phyloP scores from a whole-genome alignment of 345 rosid genomes.

The Moricandia moricandioides region DNA sequence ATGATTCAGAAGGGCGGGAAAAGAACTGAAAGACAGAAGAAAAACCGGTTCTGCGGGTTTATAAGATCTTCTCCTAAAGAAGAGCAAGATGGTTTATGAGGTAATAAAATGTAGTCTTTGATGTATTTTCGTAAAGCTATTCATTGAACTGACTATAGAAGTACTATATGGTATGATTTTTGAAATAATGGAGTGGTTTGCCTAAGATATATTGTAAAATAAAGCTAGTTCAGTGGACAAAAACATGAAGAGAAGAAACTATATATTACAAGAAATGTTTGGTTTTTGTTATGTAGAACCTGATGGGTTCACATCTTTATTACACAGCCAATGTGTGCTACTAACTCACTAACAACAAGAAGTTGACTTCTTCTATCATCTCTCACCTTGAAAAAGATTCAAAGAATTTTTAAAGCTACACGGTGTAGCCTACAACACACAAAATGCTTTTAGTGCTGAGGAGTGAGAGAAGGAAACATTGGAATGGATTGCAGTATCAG shows the following conservation, averaged over 20 bases:
- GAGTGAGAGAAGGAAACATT: slow-evolving; percentile 92
- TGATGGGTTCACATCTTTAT: slow-evolving; percentile 37
- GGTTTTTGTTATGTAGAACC: slow-evolving; percentile 1
- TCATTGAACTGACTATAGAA: slow-evolving; percentile 3
- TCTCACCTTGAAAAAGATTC: slow-evolving; percentile 22
- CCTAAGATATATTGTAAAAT: slow-evolving; percentile 13
- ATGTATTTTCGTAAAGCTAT: not conserved
- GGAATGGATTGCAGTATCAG: slow-evolving; percentile 87
- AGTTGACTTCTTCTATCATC: slow-evolving; percentile 31
- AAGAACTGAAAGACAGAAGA: slow-evolving; percentile 49
- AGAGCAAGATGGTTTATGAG: slow-evolving; percentile 38
- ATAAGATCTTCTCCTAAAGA: slow-evolving; percentile 49
- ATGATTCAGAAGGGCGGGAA: slow-evolving; percentile 56
- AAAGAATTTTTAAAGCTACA: slow-evolving; percentile 29
- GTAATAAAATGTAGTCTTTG: not conserved
- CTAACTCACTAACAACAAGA: slow-evolving; percentile 36
- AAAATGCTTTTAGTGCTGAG: slow-evolving; percentile 50
- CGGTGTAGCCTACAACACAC: not conserved
- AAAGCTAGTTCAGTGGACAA: slow-evolving; percentile 8
- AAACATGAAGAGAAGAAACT: not conserved
- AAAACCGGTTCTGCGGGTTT: slow-evolving; percentile 69
- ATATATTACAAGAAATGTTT: slow-evolving; percentile 10
- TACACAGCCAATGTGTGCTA: slow-evolving; percentile 27
- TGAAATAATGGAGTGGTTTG: not conserved
- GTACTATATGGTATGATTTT: not conserved